Base-by-base conservation (phyloP, 2,329 filamentous ascomycete genomes). In the Rutstroemia sp. region DNA sequence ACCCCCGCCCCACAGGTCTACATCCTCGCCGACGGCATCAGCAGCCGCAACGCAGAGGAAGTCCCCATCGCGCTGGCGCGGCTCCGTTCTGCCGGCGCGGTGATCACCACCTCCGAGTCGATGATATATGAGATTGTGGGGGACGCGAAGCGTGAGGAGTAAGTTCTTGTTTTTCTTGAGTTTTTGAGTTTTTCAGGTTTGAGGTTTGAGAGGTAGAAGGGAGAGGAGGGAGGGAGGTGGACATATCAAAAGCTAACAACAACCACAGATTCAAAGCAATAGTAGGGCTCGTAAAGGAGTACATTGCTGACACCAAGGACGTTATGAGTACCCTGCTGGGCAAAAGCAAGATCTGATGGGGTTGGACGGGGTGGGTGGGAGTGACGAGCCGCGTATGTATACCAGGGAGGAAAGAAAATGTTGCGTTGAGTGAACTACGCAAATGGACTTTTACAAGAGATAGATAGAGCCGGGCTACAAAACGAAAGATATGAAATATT, bases 91-190 rank as follows among this genome's bases (percentile, higher is more conserved):
- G 90, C 87, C 63, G 92, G 92, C 1, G 88, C 85, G 38, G 75
- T 82, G 6, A 84, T 97, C 34, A 96, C 91, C 17, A 90, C 86
- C 23, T 94, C 88, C 71, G 92, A 97, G 81, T 88, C 88, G 71
- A 86, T 88, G 73, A 73, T 96, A 68, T 97, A 95, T 73, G 92
- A 97, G 76, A 83, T 84, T 65, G 80, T 96, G 75, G 89, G 89
- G 17, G 92, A 96, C 73, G 89, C 92, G 6, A 78, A 73, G 12
- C 82, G 86, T 65, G 73, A 77, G 1, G 83, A 85, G 72, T 96
- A 48, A 53, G 41, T 53, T 19, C 19, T 10, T 23, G 23, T 23
- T 23, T 23, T 23, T 23, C 19, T 19, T 23, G 23, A 23, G 5
- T 23, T 23, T 23, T 23, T 5, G 23, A 23, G 23, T 23, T 23